Conservation (phyloP, 441 rosid species). For the Euphorbia schlechtendalii region DNA sequence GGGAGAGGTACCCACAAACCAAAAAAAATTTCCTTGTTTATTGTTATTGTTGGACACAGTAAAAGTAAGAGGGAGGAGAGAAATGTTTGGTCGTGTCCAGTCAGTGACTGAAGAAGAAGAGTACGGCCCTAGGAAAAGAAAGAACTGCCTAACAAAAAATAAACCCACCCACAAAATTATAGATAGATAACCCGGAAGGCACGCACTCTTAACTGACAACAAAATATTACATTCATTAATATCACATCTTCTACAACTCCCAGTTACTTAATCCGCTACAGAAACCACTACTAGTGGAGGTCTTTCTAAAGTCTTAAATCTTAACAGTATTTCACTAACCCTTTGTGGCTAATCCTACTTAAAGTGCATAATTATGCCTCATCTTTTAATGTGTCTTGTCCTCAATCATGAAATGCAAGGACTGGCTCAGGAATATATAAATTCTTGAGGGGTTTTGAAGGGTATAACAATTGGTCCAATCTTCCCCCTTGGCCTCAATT, state of each 20-base stretch:
- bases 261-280: too few relatives aligned
- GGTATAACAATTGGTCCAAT: neutral
- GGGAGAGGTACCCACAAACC: conserved; percentile 13
- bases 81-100: conserved; percentile 27
- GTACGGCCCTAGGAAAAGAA: conserved; percentile 8
- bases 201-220: conserved; percentile 27
- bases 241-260: too few relatives aligned
- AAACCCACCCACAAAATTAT: neutral
- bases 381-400: too few relatives aligned
- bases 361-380: too few relatives aligned
- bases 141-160: neutral
- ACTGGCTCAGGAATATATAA: neutral
- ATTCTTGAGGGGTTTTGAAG: neutral
- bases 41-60: neutral
- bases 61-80: neutral
- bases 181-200: conserved; percentile 39
- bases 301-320: too few relatives aligned
- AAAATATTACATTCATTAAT: too few relatives aligned
- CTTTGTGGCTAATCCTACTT: too few relatives aligned
- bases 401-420: too few relatives aligned
- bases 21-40: neutral
- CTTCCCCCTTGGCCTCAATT: too few relatives aligned
- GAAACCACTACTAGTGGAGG: too few relatives aligned
- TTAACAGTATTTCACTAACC: too few relatives aligned
- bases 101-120: conserved; percentile 18